Evolutionary conservation across 768 basidiomycete genomes (phyloP).

Genomic region (Hericium alpestre): DNA sequence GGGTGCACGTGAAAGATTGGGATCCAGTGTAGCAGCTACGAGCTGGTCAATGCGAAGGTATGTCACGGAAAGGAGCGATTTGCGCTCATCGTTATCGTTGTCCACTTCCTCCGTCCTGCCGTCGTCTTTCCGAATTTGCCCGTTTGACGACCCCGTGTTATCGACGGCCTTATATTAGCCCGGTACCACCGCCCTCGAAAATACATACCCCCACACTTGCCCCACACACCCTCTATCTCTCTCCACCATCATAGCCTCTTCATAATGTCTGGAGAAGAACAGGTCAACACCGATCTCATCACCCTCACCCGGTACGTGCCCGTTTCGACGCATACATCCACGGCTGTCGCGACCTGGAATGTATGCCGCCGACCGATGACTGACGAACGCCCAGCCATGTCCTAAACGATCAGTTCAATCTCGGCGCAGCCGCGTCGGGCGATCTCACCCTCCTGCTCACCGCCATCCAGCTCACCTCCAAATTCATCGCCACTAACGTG

Average conservation of each 20-base stretch:
- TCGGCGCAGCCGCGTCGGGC: slow-evolving; percentile 78
- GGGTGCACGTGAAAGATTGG: neutral
- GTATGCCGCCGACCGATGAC: neutral
- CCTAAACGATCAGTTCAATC: slow-evolving; percentile 70
- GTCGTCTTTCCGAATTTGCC: neutral
- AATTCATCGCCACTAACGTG: slow-evolving; percentile 97
- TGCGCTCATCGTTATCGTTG: neutral
- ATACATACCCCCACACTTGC: slow-evolving; percentile 3
- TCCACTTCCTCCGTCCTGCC: no score
- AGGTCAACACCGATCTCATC: slow-evolving; percentile 78
- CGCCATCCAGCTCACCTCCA: slow-evolving; percentile 91
- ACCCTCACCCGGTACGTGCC: slow-evolving; percentile 75
- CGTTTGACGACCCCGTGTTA: slow-evolving; percentile 3
- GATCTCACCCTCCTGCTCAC: slow-evolving; percentile 91
- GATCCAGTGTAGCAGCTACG: no score
- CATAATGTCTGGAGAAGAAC: slow-evolving; percentile 32
- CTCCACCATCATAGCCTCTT: slow-evolving; percentile 3
- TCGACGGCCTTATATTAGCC: neutral
- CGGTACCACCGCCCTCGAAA: neutral
- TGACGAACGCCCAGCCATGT: slow-evolving; percentile 52
- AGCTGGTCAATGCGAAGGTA: no score
- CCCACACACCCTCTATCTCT: slow-evolving; percentile 4
- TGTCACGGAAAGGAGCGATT: neutral
- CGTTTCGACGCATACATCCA: neutral
- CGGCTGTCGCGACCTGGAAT: neutral